phyloP scores from a whole-genome alignment of 2,329 filamentous ascomycete genomes.

The Sclerotinia borealis region DNA sequence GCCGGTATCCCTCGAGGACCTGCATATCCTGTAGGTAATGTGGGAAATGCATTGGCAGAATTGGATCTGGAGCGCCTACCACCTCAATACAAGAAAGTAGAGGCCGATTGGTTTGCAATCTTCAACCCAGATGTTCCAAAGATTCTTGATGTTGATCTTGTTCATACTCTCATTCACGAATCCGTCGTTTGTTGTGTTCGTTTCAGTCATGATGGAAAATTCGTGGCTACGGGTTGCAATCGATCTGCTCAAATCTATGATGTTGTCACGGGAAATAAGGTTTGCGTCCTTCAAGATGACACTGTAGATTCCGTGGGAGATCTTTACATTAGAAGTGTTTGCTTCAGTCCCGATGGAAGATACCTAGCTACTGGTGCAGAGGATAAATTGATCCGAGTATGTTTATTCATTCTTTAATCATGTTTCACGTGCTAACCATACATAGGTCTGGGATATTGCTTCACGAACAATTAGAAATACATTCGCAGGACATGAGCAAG shows the following conservation, averaged over 20 bases:
- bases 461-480: constrained; percentile 79
- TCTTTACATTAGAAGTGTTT: constrained; percentile 94
- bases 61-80: constrained; percentile 82
- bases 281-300: constrained; percentile 86
- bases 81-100: constrained; percentile 80
- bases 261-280: constrained; percentile 76
- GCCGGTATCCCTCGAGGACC: constrained; percentile 47
- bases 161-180: constrained; percentile 88
- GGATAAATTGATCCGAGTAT: constrained; percentile 91
- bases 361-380: constrained; percentile 94
- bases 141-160: constrained; percentile 84
- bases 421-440: constrained; percentile 16
- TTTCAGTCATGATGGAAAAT: constrained; percentile 93
- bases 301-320: constrained; percentile 82
- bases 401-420: constrained; percentile 32
- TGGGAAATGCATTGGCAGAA: constrained; percentile 72
- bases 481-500: constrained; percentile 95
- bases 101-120: constrained; percentile 90
- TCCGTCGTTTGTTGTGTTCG: constrained; percentile 98
- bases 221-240: constrained; percentile 95
- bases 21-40: constrained; percentile 38
- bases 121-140: constrained; percentile 92
- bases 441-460: constrained; percentile 88
- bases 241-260: constrained; percentile 99
- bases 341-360: constrained; percentile 94